Evolutionary conservation across 2,329 filamentous ascomycete species (phyloP).

Genomic region (Thelonectria rubi): DNA sequence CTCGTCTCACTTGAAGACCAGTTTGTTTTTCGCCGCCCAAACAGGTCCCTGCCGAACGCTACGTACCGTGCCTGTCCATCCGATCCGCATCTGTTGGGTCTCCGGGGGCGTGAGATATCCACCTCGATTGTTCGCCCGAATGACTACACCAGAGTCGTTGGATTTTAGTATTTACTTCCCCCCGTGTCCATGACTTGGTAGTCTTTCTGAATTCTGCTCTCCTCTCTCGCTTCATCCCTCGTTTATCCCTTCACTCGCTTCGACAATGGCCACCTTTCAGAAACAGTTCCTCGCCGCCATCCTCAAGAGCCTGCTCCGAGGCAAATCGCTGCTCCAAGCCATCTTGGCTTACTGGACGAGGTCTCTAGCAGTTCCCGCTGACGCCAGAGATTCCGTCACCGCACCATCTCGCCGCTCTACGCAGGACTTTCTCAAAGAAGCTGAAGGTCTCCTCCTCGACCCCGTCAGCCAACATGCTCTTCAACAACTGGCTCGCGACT

Average conservation of each 20-base stretch:
- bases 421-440: constrained; percentile 65
- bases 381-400: constrained; percentile 33
- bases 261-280: constrained; percentile 66
- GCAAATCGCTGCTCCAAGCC: constrained; percentile 67
- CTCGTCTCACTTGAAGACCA: constrained; percentile 29
- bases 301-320: constrained; percentile 65
- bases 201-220: background rate
- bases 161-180: constrained; percentile 40
- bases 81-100: constrained; percentile 32
- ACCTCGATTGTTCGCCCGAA: constrained; percentile 28
- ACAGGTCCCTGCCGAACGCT: constrained; percentile 14
- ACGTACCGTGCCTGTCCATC: constrained; percentile 32
- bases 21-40: constrained; percentile 18
- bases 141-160: constrained; percentile 21
- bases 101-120: constrained; percentile 38
- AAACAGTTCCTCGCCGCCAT: constrained; percentile 63
- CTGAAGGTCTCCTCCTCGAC: constrained; percentile 60
- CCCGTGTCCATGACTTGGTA: constrained; percentile 34
- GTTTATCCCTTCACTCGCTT: constrained; percentile 57
- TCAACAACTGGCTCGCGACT: constrained; percentile 55
- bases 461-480: constrained; percentile 58
- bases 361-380: constrained; percentile 49
- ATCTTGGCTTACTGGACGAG: constrained; percentile 64
- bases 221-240: constrained; percentile 24
- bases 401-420: constrained; percentile 43